Conservation (phyloP, 2,329 filamentous ascomycete genomes). For the Clonostachys chloroleuca region DNA sequence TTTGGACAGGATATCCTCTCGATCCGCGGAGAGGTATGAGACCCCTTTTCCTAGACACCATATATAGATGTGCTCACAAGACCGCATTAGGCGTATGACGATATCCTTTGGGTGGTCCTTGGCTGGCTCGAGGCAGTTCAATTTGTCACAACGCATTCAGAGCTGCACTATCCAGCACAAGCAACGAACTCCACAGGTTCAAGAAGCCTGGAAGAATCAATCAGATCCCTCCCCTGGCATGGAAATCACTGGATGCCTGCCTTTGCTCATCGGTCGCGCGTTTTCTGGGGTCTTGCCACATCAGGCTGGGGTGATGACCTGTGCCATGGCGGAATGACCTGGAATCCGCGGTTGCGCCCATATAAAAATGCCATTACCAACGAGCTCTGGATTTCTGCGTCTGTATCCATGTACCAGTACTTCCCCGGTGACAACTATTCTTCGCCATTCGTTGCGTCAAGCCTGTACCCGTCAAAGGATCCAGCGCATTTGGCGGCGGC, state of each 20-base stretch:
- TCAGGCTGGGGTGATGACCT: conserved; percentile 77
- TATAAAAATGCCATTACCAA: conserved; percentile 99
- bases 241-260: conserved; percentile 69
- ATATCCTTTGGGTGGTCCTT: conserved; percentile 93
- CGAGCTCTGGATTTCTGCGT: conserved; percentile 81
- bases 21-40: conserved; percentile 53
- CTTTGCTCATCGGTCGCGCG: conserved; percentile 76
- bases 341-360: conserved; percentile 74
- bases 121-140: conserved; percentile 83
- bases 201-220: conserved; percentile 17
- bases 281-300: conserved; percentile 81
- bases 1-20: conserved; percentile 79
- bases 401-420: conserved; percentile 83
- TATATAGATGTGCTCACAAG: not conserved
- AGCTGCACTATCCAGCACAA: conserved; percentile 47
- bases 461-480: conserved; percentile 35
- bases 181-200: conserved; percentile 10
- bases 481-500: conserved; percentile 69
- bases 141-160: conserved; percentile 68
- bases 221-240: conserved; percentile 59
- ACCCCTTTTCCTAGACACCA: not conserved
- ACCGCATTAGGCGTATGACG: conserved; percentile 68
- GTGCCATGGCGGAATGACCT: conserved; percentile 85
- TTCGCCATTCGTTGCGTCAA: conserved; percentile 41
- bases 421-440: conserved; percentile 77